Evolutionary conservation across 768 basidiomycete species (phyloP), one percentile per base, ranked within the genome.

Genomic region (Hygrophorus russula): DNA sequence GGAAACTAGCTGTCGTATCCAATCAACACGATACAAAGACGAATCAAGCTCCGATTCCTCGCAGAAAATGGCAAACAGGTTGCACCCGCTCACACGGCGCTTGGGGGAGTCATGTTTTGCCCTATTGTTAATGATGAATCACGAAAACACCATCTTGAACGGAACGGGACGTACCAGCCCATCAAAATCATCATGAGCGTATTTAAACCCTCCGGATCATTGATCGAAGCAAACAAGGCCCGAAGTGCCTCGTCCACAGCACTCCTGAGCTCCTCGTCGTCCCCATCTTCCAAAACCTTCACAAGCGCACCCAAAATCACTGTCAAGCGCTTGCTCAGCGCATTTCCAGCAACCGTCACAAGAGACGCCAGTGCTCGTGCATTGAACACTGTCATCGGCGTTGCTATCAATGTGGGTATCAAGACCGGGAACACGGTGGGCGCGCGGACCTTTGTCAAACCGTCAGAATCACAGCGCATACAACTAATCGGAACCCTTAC

Each of bases 351-450:
- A 9, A 98, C 96, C 0, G 87, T 85, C 11, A 98, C 91, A 31
- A 99, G 71, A 0, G 92, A 82, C 2, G 82, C 84, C 8, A 98
- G 67, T 1, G 94, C 96, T 4, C 82, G 80, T 13, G 87, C 89
- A 56, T 98, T 98, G 80, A 97, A 98, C 7, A 83, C 78, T 2
- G 92, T 80, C 77, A 98, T 94, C 0, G 93, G 96, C 5, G 74
- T 75, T 4, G 85, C 76, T 32, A 87, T 92, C 47, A 99, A 68
- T 1, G 92, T 94, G 0, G 93, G 96, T 46, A 99, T 89, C 44
- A 98, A 68, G 14, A 97, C 87, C 0, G 96, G 96, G 87, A 98
- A 98, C 31, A 98, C 92, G 8, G 87, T 91, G 32, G 82, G 73
- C 11, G 94, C 89, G 31, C 93, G 89, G 52, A 97, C 87, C 86